These are phyloP conservation scores for Verruconis gallopava DNA, from an alignment of 2,329 filamentous ascomycete genomes.

Conservation along the genomic window DNA sequence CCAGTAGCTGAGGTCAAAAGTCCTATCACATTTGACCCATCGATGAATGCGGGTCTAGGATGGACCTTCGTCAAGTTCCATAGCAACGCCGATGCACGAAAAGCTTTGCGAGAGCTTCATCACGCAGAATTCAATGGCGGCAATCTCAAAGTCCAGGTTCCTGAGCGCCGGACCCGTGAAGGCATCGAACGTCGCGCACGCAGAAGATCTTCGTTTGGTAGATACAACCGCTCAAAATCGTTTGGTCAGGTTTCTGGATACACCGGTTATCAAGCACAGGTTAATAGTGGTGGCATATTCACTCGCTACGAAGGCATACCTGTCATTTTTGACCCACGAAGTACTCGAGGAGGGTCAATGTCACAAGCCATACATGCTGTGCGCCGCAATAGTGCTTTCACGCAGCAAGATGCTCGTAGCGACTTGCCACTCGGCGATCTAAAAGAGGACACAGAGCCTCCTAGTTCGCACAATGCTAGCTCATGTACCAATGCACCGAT, in stretches of 20 bases:
- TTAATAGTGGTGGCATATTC: background rate
- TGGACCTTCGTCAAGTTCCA: constrained; percentile 7
- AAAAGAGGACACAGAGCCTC: background rate
- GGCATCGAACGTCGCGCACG: background rate
- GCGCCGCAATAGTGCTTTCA: constrained; percentile 7
- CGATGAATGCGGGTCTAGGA: background rate
- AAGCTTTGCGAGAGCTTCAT: constrained; percentile 1
- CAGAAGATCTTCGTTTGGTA: no score
- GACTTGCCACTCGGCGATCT: constrained; percentile 1
- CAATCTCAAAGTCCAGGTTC: constrained; percentile 3
- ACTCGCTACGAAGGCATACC: no score
- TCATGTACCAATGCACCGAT: no score
- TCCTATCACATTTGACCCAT: background rate
- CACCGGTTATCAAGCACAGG: background rate
- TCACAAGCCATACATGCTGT: background rate
- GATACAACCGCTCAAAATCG: background rate
- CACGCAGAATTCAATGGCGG: background rate
- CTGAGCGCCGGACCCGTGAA: background rate
- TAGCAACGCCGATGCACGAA: constrained; percentile 4
- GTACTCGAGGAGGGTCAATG: background rate
- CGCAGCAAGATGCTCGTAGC: constrained; percentile 6
- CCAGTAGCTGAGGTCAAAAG: constrained; percentile 1
- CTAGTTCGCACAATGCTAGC: no score
- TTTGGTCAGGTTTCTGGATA: background rate
- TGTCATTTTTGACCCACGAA: background rate